phyloP scores from a whole-genome alignment of 176 grass and related monocot genomes.

The Raddia guianensis region DNA sequence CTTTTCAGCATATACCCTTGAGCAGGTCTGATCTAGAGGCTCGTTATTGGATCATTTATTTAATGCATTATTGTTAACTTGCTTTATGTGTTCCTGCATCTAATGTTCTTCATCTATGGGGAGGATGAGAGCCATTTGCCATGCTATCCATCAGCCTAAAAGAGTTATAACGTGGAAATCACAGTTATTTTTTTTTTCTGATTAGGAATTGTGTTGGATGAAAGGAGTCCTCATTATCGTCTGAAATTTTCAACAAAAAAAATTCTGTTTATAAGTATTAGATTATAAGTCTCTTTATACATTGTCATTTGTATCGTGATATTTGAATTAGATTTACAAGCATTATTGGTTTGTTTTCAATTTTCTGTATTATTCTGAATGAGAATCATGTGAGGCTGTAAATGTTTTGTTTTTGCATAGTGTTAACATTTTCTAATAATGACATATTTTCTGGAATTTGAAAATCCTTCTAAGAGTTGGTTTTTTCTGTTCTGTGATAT shows the following conservation, averaged over 20 bases:
- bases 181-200: neutral
- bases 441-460: neutral
- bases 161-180: neutral
- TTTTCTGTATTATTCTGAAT: neutral
- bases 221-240: neutral
- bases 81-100: constrained; percentile 12
- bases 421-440: neutral
- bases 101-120: neutral
- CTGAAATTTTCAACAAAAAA: neutral
- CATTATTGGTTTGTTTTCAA: neutral
- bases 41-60: neutral
- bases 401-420: neutral
- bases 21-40: constrained; percentile 57
- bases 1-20: constrained; percentile 68
- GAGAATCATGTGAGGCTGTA: neutral
- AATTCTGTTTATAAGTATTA: neutral
- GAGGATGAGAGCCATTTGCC: neutral
- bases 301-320: neutral
- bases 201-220: neutral
- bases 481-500: neutral
- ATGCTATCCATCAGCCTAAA: neutral
- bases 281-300: too few species aligned
- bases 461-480: neutral
- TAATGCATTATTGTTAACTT: neutral
- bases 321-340: neutral